Evolutionary conservation across 441 rosid species (phyloP).

Genomic region (Croton laevigatus): DNA sequence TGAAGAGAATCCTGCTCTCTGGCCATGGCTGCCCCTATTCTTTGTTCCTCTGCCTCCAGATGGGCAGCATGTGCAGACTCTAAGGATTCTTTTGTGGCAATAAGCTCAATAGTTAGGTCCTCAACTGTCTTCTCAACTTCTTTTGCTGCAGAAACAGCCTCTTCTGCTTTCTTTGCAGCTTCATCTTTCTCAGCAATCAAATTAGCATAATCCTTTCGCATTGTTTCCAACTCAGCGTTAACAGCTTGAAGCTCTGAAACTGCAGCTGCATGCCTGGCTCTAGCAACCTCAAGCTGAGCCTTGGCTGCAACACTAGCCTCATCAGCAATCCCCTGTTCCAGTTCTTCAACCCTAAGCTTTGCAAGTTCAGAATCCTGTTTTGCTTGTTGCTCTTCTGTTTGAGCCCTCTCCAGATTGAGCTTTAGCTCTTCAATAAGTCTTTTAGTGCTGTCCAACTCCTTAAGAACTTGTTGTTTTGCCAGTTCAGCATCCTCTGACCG

Average conservation of each 20-base stretch:
- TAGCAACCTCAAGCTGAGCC: constrained; percentile 91
- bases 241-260: constrained; percentile 59
- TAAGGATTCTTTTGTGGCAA: constrained; percentile 73
- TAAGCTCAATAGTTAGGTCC: constrained; percentile 82
- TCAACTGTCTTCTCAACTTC: constrained; percentile 84
- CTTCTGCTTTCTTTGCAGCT: constrained; percentile 69
- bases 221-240: constrained; percentile 56
- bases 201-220: constrained; percentile 52
- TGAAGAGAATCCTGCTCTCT: constrained; percentile 74
- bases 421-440: constrained; percentile 80
- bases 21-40: constrained; percentile 87
- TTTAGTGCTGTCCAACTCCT: constrained; percentile 73
- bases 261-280: constrained; percentile 69
- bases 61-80: constrained; percentile 91
- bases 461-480: constrained; percentile 53
- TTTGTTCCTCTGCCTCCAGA: constrained; percentile 86
- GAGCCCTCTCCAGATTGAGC: constrained; percentile 77
- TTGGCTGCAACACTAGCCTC: constrained; percentile 91
- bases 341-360: constrained; percentile 79
- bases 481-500: constrained; percentile 62
- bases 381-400: constrained; percentile 88
- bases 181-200: constrained; percentile 54
- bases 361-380: constrained; percentile 93
- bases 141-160: constrained; percentile 62
- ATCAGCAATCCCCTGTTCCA: constrained; percentile 87